Evolutionary conservation across 192 early-diverging fungal genomes (phyloP).

Genomic region (Haplosporangium gracile): DNA sequence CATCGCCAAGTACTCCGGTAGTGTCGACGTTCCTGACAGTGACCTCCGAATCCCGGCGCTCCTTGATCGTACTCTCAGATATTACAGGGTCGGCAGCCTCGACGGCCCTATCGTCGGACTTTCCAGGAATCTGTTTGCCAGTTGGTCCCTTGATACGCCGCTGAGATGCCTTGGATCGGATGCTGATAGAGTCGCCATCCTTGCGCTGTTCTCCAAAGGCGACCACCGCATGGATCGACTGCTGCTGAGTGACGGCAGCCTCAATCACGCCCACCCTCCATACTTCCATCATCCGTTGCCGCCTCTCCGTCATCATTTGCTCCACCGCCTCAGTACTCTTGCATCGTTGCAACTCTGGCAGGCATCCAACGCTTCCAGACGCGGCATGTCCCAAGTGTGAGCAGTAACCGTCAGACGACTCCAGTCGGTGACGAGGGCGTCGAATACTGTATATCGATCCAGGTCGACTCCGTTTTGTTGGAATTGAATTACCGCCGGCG

Average conservation of each 20-base stretch:
- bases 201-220: constrained; percentile 30
- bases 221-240: constrained; percentile 41
- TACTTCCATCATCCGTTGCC: constrained; percentile 57
- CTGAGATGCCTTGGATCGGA: constrained; percentile 41
- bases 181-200: constrained; percentile 37
- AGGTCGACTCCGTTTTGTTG: constrained; percentile 33
- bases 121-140: constrained; percentile 6
- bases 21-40: background rate
- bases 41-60: constrained; percentile 1
- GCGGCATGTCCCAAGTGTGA: constrained; percentile 24
- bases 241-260: constrained; percentile 47
- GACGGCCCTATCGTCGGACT: background rate
- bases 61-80: constrained; percentile 6
- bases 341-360: constrained; percentile 41
- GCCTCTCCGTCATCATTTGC: constrained; percentile 41
- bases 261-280: constrained; percentile 58
- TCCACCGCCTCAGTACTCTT: constrained; percentile 48
- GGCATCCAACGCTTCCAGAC: constrained; percentile 14
- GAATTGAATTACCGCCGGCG: constrained; percentile 3
- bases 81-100: background rate
- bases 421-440: constrained; percentile 15
- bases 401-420: constrained; percentile 16
- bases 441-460: constrained; percentile 47
- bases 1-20: background rate
- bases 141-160: constrained; percentile 1